Evolutionary conservation across 768 basidiomycete species (phyloP), one percentile per base, ranked within the genome.

Genomic region (Grammothele lineata): DNA sequence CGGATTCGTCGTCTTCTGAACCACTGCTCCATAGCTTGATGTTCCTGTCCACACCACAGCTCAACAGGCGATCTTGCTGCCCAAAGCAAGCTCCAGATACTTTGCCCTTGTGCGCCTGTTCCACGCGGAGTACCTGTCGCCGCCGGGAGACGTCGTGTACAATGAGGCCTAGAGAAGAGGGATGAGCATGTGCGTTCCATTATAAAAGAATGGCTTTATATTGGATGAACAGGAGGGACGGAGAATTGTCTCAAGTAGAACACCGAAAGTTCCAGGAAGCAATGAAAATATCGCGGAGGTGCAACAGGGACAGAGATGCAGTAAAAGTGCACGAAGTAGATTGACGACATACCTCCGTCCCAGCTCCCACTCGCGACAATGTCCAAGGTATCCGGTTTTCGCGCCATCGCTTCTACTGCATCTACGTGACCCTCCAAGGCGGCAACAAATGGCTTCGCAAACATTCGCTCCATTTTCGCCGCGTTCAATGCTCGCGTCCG

Each of bases 381-480:
- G 15, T 81, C 82, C 19, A 96, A 70, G 1, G 86, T 80, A 15
- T 82, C 80, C 17, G 83, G 81, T 52, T 81, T 85, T 56, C 79
- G 83, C 14, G 78, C 77, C 48, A 97, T 69, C 17, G 83, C 80
- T 67, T 96, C 94, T n/a, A 97, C 85, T 15, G 92, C 92, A 62
- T 97, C 94, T 32, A 87, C 74, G 64, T 98, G 96, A 2, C 96
- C 96, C 50, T 96, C 94, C 40, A 99, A 64, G 43, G 81, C 77
- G 30, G 80, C 90, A 14, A 99, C 74, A 59, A 98, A 98, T 0
- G 96, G 96, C 59, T 96, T 97, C n/a, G 96, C 85, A 62, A 98
- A 97, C 70, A 99, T 91, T 48, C 90, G 75, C 42, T 97, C 95
- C 77, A 99, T 89, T 70, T 99, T 99, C 12, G 87, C 87, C 2